Evolutionary conservation across 2,329 filamentous ascomycete genomes (phyloP), one percentile per base, ranked within the genome.

Genomic region (Zopfia rhizophila): DNA sequence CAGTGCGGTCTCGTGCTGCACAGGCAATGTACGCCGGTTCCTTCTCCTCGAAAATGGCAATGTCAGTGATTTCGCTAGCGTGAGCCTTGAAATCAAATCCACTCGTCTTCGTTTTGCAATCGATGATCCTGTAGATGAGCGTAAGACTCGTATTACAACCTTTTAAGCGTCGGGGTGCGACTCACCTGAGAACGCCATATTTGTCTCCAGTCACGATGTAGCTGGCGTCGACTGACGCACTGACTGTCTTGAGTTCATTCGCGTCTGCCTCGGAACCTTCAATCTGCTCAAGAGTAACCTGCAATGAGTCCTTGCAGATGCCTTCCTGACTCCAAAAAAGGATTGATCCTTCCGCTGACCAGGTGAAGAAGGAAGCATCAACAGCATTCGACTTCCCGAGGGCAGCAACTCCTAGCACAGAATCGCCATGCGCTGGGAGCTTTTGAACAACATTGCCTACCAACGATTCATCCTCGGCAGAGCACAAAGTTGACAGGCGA

Each of bases 1-100:
- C 84, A n/a, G 89, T 96, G 38, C 94, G 87, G 72, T 99, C 94
- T 55, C 94, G 83, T 24, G 91, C 90, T 65, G 88, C 92, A 8
- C 87, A 91, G 13, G 90, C 93, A 58, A 97, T 79, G 32, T 96
- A 76, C 24, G 84, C 81, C 33, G 76, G 79, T 1, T 81, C 77
- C 1, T 81, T 78, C 52, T 88, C 83, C 57, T 90, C 83, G 60
- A 85, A 85, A 4, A 95, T 78, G 14, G 87, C 84, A 56, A 97
- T 87, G 59, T 88, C 89, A 27, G 90, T 90, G 52, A 96, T 89
- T 61, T 97, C 91, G 6, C 86, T 86, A 4, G 88, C 83, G 67
- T 99, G 94, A 19, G 92, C 94, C 67, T 95, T 94, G 29, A 87
- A 87, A 54, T 90, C 87, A 45, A 89, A 82, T 2, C 85, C 63